phyloP scores from a whole-genome alignment of 1,284 basidiomycete species.

The Trichosporon sp. region DNA sequence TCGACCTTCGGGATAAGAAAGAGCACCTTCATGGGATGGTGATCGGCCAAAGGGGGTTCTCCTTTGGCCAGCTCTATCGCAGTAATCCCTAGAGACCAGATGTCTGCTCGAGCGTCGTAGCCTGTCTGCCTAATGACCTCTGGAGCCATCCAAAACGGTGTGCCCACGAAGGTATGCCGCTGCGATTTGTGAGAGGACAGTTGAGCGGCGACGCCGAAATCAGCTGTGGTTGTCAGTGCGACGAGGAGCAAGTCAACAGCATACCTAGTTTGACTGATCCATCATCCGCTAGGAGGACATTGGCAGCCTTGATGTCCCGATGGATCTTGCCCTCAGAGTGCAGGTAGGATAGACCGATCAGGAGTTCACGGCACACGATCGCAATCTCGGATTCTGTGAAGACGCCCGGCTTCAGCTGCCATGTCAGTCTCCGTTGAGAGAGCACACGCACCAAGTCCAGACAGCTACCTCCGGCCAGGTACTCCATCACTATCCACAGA shows the following conservation, averaged over 20 bases:
- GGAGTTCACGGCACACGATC: constrained; percentile 84
- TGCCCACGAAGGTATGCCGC: constrained; percentile 89
- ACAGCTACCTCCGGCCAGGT: constrained; percentile 95
- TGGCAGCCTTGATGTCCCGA: constrained; percentile 97
- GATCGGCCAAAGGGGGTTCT: constrained; percentile 80
- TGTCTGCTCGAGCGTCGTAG: constrained; percentile 93
- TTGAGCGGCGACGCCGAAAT: constrained; percentile 94
- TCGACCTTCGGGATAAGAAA: constrained; percentile 85
- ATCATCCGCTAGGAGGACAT: constrained; percentile 79
- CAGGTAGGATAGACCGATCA: constrained; percentile 90
- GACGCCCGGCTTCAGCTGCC: constrained; percentile 71
- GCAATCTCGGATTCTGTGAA: constrained; percentile 92
- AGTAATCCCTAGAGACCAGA: constrained; percentile 94
- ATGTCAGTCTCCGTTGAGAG: neutral
- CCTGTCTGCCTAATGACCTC: constrained; percentile 97
- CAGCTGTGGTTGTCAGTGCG: constrained; percentile 52
- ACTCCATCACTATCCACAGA: constrained; percentile 99
- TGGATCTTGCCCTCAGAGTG: constrained; percentile 93
- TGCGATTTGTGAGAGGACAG: constrained; percentile 83
- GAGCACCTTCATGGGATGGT: constrained; percentile 84
- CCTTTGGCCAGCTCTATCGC: constrained; percentile 93
- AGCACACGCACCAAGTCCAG: constrained; percentile 62
- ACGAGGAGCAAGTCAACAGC: constrained; percentile 1
- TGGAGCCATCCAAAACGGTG: constrained; percentile 98
- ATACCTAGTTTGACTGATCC: constrained; percentile 83